Conservation (phyloP, 176 grass and related monocot genomes). For the Rhynchospora pubera region DNA sequence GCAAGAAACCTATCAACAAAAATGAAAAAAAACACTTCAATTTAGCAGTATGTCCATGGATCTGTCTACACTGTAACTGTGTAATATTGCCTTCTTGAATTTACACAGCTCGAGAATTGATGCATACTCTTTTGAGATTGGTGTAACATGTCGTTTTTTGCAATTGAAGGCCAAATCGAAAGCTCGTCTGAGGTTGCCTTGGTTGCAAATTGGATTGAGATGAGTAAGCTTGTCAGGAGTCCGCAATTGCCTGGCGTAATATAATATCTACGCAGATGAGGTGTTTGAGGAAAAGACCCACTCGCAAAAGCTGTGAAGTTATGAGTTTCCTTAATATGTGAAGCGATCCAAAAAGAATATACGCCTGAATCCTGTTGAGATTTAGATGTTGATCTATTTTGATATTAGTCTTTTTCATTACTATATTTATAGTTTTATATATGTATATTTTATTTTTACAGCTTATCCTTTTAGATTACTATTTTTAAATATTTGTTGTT, state of each 20-base stretch:
- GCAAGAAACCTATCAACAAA: conserved; percentile 44
- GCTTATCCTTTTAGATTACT: too few relatives aligned
- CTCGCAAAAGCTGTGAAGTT: background rate
- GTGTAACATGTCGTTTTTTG: conserved; percentile 8
- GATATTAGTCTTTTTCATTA: too few relatives aligned
- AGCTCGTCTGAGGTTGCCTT: conserved; percentile 50
- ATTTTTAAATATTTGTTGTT: too few relatives aligned
- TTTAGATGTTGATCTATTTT: too few relatives aligned
- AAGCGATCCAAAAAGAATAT: too few relatives aligned
- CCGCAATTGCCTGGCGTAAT: background rate
- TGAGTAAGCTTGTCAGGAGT: background rate
- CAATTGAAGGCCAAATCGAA: conserved; percentile 29
- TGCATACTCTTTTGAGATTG: conserved; percentile 46
- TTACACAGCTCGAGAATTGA: conserved; percentile 64
- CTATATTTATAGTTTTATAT: too few relatives aligned
- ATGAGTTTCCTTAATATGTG: background rate
- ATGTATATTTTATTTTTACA: too few relatives aligned
- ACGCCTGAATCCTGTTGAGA: too few relatives aligned
- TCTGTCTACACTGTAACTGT: conserved; percentile 50
- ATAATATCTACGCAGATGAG: background rate
- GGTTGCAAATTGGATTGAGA: conserved; percentile 45
- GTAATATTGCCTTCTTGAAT: conserved; percentile 25
- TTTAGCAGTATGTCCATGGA: conserved; percentile 53
- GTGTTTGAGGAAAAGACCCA: background rate
- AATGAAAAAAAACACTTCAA: background rate